A percentile compares a stretch with the other conserved stretches of the same genome.
These are phyloP conservation scores for Acorus gramineus DNA, from an alignment of 106 monocot genomes.

Conservation along the genomic window DNA sequence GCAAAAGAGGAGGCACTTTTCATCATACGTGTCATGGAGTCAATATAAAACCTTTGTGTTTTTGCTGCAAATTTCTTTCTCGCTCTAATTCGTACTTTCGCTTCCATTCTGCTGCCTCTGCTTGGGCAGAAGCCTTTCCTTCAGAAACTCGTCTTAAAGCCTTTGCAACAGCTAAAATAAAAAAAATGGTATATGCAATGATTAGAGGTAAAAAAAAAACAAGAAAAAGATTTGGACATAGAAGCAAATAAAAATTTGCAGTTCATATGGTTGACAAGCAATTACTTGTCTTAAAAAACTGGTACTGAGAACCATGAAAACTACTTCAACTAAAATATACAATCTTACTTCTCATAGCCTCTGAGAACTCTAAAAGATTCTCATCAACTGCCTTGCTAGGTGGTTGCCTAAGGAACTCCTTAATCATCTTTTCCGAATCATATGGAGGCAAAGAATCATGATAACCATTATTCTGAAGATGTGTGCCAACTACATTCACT, in stretches of 20 bases:
- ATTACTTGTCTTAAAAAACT: too few species aligned
- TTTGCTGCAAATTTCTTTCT: slow-evolving; percentile 34
- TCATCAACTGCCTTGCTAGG: slow-evolving; percentile 49
- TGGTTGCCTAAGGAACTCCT: slow-evolving; percentile 38
- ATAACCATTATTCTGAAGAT: slow-evolving; percentile 43
- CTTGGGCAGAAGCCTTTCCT: slow-evolving; percentile 84
- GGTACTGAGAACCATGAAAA: too few species aligned
- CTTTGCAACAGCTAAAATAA: slow-evolving; percentile 78
- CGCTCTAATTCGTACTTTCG: slow-evolving; percentile 86
- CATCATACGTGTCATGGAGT: too few species aligned
- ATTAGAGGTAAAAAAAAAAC: slow-evolving; percentile 1
- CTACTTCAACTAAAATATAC: too few species aligned
- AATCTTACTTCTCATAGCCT: slow-evolving; percentile 86
- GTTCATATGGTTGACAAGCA: too few species aligned
- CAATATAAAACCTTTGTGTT: slow-evolving; percentile 40
- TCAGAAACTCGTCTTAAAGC: slow-evolving; percentile 76
- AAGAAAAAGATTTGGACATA: neutral
- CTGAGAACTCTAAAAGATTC: slow-evolving; percentile 86
- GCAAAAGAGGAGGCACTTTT: too few species aligned
- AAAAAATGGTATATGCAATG: slow-evolving; percentile 1
- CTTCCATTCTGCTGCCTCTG: slow-evolving; percentile 90
- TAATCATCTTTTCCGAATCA: slow-evolving; percentile 33
- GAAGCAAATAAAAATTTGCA: too few species aligned
- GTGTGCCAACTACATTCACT: slow-evolving; percentile 16
- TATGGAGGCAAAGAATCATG: slow-evolving; percentile 14